Conservation (phyloP, 495 filamentous ascomycete species). For the Lasiosphaeriaceae sp. region DNA sequence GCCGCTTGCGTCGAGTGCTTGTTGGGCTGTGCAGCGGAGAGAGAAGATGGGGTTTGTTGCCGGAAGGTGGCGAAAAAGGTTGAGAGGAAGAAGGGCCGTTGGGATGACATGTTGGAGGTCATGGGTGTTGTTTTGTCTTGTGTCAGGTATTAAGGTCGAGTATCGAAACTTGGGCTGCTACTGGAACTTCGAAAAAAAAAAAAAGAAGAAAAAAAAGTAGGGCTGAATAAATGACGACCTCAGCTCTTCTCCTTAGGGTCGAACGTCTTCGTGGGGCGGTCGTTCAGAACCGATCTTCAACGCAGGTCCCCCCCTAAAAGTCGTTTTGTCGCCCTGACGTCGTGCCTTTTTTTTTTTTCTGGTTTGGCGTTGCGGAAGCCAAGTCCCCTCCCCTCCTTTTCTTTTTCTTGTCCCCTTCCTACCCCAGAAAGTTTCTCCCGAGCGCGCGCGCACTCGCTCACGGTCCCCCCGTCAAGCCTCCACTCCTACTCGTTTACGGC, state of each 20-base stretch:
- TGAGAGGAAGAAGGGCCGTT: constrained; percentile 75
- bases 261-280: too few species aligned
- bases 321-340: not conserved
- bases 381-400: not conserved
- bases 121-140: not conserved
- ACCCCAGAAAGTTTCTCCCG: not conserved
- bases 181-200: too few species aligned
- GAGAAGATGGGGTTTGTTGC: constrained; percentile 35
- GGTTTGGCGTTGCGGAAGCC: not conserved
- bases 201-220: too few species aligned
- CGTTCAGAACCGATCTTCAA: too few species aligned
- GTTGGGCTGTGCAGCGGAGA: constrained; percentile 35
- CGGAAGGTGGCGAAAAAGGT: constrained; percentile 86
- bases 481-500: not conserved
- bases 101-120: constrained; percentile 56
- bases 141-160: too few species aligned
- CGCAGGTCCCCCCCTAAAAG: not conserved
- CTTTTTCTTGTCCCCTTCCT: too few species aligned
- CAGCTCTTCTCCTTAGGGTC: too few species aligned
- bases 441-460: too few species aligned
- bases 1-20: constrained; percentile 36
- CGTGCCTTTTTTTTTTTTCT: not conserved
- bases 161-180: too few species aligned
- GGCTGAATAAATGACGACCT: too few species aligned
- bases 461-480: not conserved